Evolutionary conservation across 2,329 filamentous ascomycete species (phyloP).

Genomic region (Penicillium psychrosexuale): DNA sequence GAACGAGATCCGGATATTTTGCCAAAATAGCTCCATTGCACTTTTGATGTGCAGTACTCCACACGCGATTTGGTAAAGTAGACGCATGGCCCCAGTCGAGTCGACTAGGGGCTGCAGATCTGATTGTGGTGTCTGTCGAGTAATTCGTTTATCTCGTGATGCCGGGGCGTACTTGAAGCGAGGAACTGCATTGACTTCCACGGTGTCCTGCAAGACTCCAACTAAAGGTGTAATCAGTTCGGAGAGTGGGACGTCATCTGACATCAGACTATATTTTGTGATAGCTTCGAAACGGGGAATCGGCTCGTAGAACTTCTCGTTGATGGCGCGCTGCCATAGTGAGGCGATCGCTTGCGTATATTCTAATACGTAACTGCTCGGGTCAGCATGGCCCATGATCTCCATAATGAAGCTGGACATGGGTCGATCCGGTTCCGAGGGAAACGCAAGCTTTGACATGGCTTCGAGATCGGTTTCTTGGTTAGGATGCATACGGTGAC

Average conservation of each 20-base stretch:
- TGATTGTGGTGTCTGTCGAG: slow-evolving; percentile 41
- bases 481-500: slow-evolving; percentile 51
- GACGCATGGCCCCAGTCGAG: slow-evolving; percentile 52
- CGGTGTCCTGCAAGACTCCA: slow-evolving; percentile 42
- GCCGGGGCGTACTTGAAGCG: slow-evolving; percentile 47
- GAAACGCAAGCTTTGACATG: slow-evolving; percentile 52
- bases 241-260: slow-evolving; percentile 39
- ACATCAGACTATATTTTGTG: slow-evolving; percentile 39
- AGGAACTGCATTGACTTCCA: slow-evolving; percentile 56
- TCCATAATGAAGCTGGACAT: slow-evolving; percentile 57
- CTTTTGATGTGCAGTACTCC: slow-evolving; percentile 46
- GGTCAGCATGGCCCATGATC: slow-evolving; percentile 43
- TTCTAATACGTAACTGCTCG: slow-evolving; percentile 47
- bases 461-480: slow-evolving; percentile 54
- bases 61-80: slow-evolving; percentile 53
- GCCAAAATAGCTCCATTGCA: slow-evolving; percentile 53
- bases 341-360: slow-evolving; percentile 51
- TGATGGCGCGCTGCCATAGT: slow-evolving; percentile 56
- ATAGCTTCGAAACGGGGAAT: slow-evolving; percentile 44
- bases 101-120: slow-evolving; percentile 50
- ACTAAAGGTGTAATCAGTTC: slow-evolving; percentile 39
- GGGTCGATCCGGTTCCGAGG: slow-evolving; percentile 48
- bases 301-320: slow-evolving; percentile 51
- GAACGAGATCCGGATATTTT: slow-evolving; percentile 54
- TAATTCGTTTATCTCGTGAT: slow-evolving; percentile 39